A percentile compares a stretch with the other conserved stretches of the same genome.
These are phyloP conservation scores for Syzygium aqueum DNA, from an alignment of 345 rosid species.

Conservation along the genomic window DNA sequence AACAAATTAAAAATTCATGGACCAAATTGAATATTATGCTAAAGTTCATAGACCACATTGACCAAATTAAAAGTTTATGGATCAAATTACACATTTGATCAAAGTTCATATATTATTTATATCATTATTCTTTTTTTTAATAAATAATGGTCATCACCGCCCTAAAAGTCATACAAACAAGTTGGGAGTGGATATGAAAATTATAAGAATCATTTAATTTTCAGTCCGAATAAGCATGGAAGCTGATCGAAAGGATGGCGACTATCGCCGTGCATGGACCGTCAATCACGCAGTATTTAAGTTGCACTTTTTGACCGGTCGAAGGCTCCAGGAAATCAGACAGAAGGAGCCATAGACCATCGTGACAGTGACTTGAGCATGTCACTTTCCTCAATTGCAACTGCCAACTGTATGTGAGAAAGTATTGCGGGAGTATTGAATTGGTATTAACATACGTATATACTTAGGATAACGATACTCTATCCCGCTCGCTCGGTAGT, in stretches of 20 bases:
- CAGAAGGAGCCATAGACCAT: neutral
- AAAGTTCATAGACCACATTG: no score
- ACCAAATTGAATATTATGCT: no score
- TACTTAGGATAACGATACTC: no score
- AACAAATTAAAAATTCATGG: no score
- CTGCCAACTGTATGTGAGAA: neutral
- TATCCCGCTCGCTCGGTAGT: no score
- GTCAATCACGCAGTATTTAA: neutral
- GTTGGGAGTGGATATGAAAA: neutral
- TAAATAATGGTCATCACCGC: neutral
- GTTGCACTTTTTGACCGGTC: neutral
- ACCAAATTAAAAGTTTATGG: no score
- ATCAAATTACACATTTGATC: no score
- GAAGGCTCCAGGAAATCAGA: neutral
- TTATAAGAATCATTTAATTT: no score
- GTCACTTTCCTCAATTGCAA: neutral
- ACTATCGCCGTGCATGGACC: neutral
- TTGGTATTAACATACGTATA: neutral
- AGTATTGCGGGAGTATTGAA: neutral
- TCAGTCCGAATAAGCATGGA: no score
- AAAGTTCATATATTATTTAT: no score
- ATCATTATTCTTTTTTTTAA: neutral
- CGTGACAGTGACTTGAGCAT: neutral
- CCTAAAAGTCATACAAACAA: neutral
- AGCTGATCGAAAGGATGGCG: neutral